phyloP scores from a whole-genome alignment of 768 basidiomycete species.

The Pleurotus cornucopiae region DNA sequence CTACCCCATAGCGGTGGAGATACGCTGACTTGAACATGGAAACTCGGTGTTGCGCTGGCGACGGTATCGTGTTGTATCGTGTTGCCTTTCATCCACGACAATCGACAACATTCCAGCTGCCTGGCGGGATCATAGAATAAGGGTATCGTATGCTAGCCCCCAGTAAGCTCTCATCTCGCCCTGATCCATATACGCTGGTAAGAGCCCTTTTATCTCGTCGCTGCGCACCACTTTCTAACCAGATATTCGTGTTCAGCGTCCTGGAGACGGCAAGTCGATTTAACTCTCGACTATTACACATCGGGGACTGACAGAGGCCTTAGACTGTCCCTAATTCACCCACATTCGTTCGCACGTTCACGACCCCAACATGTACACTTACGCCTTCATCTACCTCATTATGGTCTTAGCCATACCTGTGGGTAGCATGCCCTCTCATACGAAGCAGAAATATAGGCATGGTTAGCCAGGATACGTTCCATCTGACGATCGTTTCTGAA shows the following conservation, averaged over 20 bases:
- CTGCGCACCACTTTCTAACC: not conserved
- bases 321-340: not conserved
- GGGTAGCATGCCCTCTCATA: not conserved
- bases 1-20: too few species aligned
- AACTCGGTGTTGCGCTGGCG: too few species aligned
- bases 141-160: too few species aligned
- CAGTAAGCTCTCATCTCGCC: too few species aligned
- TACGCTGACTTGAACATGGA: too few species aligned
- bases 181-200: not conserved
- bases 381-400: not conserved
- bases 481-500: not conserved
- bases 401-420: slow-evolving; percentile 1
- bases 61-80: too few species aligned
- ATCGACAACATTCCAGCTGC: too few species aligned
- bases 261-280: not conserved
- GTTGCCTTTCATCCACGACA: too few species aligned
- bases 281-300: too few species aligned
- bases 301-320: too few species aligned
- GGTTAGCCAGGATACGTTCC: too few species aligned
- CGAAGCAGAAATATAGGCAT: not conserved
- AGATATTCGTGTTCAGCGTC: not conserved
- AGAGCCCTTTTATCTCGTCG: not conserved
- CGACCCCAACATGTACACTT: slow-evolving; percentile 4
- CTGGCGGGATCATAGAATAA: too few species aligned
- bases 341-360: not conserved